Percentiles rank a stretch among this genome's conserved stretches.
phyloP scores from a whole-genome alignment of 768 basidiomycete species.

The Sporobolomyces roseus region DNA sequence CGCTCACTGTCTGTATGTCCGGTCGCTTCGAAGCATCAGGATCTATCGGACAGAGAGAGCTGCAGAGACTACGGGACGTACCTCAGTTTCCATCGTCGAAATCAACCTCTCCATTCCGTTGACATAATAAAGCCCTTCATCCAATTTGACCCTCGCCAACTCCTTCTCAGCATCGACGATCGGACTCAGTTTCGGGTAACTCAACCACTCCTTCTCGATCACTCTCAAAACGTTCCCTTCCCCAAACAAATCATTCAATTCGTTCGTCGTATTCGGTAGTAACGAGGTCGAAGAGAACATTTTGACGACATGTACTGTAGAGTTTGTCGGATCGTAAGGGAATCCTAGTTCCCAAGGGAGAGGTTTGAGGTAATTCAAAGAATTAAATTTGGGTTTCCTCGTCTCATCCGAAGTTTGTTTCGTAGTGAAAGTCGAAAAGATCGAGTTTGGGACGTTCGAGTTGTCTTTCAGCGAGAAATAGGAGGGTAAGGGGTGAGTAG shows the following conservation, averaged over 20 bases:
- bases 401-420: slow-evolving; percentile 27
- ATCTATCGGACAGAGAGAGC: background rate
- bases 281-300: slow-evolving; percentile 71
- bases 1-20: slow-evolving; percentile 39
- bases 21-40: background rate
- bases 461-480: slow-evolving; percentile 51
- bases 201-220: slow-evolving; percentile 62
- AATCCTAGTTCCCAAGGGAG: background rate
- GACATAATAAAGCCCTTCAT: slow-evolving; percentile 72
- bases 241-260: slow-evolving; percentile 60
- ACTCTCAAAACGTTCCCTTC: slow-evolving; percentile 71
- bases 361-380: slow-evolving; percentile 65
- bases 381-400: slow-evolving; percentile 75
- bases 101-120: slow-evolving; percentile 87
- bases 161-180: slow-evolving; percentile 9
- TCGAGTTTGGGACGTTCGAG: slow-evolving; percentile 43
- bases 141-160: slow-evolving; percentile 76
- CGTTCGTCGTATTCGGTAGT: slow-evolving; percentile 64
- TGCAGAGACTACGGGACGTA: slow-evolving; percentile 44
- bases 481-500: slow-evolving; percentile 42
- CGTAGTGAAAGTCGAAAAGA: slow-evolving; percentile 72
- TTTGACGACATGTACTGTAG: slow-evolving; percentile 72
- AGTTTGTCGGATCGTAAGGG: slow-evolving; percentile 47
- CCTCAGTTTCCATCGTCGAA: slow-evolving; percentile 92
- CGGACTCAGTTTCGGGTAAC: slow-evolving; percentile 52